These are phyloP conservation scores for Talaromyces amestolkiae DNA, from an alignment of 2,329 filamentous ascomycete genomes.

Conservation along the genomic window DNA sequence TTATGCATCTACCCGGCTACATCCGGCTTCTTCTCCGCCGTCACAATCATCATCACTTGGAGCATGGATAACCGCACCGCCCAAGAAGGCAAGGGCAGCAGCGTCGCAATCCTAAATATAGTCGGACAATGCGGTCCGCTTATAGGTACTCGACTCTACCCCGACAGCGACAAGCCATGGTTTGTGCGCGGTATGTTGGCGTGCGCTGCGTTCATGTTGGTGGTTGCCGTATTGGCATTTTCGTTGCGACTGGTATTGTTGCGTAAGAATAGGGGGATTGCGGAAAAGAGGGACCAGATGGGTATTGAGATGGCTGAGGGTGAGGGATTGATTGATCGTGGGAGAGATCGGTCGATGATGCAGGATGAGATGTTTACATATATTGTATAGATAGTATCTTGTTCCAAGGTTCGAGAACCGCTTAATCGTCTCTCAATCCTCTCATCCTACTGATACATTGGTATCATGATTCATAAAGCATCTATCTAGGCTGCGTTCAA, in stretches of 20 bases:
- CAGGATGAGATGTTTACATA: conserved; percentile 17
- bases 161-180: conserved; percentile 56
- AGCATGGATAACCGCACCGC: conserved; percentile 79
- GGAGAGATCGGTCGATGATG: background rate
- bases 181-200: conserved; percentile 62
- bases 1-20: conserved; percentile 74
- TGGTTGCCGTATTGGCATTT: conserved; percentile 57
- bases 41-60: conserved; percentile 84
- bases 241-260: conserved; percentile 55
- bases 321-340: conserved; percentile 19
- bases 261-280: conserved; percentile 51
- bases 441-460: no score
- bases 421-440: no score
- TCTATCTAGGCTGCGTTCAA: no score
- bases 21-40: conserved; percentile 77
- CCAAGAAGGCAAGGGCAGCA: conserved; percentile 67
- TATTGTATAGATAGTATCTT: conserved; percentile 15
- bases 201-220: conserved; percentile 62
- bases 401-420: no score
- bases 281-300: conserved; percentile 16
- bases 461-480: no score
- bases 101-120: conserved; percentile 76
- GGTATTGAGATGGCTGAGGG: conserved; percentile 22
- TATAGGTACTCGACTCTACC: conserved; percentile 66
- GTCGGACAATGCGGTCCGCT: conserved; percentile 78